phyloP scores from a whole-genome alignment of 2,329 filamentous ascomycete species.

The Thelonectria olida region DNA sequence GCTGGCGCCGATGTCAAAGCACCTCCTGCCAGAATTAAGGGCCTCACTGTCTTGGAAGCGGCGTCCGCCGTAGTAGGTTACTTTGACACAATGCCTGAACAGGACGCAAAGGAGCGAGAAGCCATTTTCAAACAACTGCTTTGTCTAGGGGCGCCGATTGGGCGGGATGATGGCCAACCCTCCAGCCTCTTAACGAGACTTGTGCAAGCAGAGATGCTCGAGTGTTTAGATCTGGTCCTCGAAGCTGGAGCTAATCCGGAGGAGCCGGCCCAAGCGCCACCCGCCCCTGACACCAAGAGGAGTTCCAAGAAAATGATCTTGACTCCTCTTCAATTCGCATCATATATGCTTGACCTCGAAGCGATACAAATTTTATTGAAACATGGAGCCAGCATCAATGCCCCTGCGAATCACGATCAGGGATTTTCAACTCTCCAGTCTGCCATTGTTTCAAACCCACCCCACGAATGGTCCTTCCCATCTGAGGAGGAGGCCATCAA shows the following conservation, averaged over 20 bases:
- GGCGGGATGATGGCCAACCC: background rate
- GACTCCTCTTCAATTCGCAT: background rate
- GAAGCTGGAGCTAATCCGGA: background rate
- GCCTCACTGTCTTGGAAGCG: background rate
- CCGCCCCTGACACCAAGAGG: no score
- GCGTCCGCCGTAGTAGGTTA: background rate
- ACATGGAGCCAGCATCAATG: background rate
- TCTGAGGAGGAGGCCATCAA: background rate
- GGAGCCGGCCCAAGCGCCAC: no score
- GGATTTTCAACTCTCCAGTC: background rate
- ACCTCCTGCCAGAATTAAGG: background rate
- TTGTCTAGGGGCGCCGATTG: background rate
- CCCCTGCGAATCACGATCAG: background rate
- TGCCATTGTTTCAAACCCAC: background rate
- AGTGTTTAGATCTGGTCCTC: background rate
- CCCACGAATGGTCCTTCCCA: background rate
- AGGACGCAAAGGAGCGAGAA: background rate
- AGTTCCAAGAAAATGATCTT: background rate
- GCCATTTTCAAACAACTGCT: background rate
- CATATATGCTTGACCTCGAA: background rate
- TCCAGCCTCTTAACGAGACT: background rate
- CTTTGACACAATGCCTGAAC: no score
- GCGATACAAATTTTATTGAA: background rate
- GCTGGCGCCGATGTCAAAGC: constrained; percentile 4
- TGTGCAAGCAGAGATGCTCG: background rate